Percentiles rank a stretch among this genome's conserved stretches.
These are phyloP conservation scores for Talaromyces sp. DNA, from an alignment of 2,329 filamentous ascomycete genomes.

Conservation along the genomic window DNA sequence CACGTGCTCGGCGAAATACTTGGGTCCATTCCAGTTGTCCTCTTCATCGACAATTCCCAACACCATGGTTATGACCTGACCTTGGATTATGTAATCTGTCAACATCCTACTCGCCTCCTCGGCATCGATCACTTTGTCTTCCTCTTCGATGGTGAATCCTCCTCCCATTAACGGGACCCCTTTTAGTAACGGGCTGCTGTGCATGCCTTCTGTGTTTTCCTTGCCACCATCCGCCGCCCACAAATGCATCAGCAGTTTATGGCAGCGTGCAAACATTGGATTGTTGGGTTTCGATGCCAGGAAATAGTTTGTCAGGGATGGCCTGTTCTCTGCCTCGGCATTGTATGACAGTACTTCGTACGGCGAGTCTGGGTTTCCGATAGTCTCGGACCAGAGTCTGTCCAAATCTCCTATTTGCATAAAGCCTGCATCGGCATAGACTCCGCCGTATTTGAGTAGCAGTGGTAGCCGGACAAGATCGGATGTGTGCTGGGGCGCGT, in stretches of 20 bases:
- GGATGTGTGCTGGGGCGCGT: constrained; percentile 51
- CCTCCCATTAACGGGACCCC: constrained; percentile 36
- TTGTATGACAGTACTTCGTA: constrained; percentile 49
- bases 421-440: constrained; percentile 55
- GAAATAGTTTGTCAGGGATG: constrained; percentile 48
- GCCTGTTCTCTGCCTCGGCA: constrained; percentile 28
- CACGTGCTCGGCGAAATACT: constrained; percentile 46
- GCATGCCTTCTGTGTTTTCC: constrained; percentile 49
- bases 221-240: constrained; percentile 46
- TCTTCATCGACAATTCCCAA: constrained; percentile 50
- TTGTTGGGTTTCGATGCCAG: constrained; percentile 38
- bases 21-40: constrained; percentile 51
- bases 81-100: constrained; percentile 56
- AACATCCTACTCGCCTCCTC: constrained; percentile 42
- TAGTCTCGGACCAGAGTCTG: constrained; percentile 46
- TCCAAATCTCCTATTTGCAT: constrained; percentile 56
- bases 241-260: constrained; percentile 47
- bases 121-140: constrained; percentile 27
- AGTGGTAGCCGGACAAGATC: constrained; percentile 56
- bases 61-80: constrained; percentile 48
- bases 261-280: constrained; percentile 45
- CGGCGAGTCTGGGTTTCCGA: constrained; percentile 42
- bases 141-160: constrained; percentile 22
- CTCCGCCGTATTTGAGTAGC: constrained; percentile 52
- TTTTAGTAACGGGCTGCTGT: constrained; percentile 42